Percentiles rank a stretch among this genome's conserved stretches.
Conservation (phyloP, 2,329 filamentous ascomycete genomes). For the Trichoderma gracile region DNA sequence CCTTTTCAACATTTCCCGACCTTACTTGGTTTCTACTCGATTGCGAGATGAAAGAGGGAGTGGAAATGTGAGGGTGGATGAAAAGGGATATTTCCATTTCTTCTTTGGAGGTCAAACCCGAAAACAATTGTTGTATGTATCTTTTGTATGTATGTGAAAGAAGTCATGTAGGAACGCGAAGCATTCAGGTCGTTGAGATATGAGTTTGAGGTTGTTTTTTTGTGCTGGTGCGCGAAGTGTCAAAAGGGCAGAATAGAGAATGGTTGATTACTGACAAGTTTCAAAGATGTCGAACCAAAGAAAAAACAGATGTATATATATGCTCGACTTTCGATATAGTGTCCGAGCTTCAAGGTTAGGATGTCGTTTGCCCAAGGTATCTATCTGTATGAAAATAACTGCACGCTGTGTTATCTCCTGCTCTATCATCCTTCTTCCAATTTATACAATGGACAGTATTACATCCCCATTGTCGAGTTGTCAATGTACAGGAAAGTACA, state of each 20-base stretch:
- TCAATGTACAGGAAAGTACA: background rate
- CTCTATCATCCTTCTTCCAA: background rate
- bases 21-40: too few relatives aligned
- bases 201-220: background rate
- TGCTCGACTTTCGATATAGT: too few relatives aligned
- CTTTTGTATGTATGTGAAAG: background rate
- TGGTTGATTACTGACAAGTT: too few relatives aligned
- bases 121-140: background rate
- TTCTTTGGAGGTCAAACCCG: too few relatives aligned
- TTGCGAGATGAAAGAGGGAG: too few relatives aligned
- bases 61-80: too few relatives aligned
- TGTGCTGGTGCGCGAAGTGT: background rate
- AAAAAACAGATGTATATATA: too few relatives aligned
- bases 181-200: background rate
- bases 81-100: background rate
- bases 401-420: background rate
- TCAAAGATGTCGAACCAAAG: too few relatives aligned
- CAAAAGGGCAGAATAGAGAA: background rate
- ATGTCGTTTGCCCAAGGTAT: background rate
- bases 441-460: background rate
- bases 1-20: background rate
- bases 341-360: background rate
- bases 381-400: background rate
- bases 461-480: background rate
- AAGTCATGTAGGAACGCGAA: background rate